Percentiles rank a stretch among this genome's conserved stretches.
These are phyloP conservation scores for Lentinula guzmanii DNA, from an alignment of 768 basidiomycete species.

Conservation along the genomic window DNA sequence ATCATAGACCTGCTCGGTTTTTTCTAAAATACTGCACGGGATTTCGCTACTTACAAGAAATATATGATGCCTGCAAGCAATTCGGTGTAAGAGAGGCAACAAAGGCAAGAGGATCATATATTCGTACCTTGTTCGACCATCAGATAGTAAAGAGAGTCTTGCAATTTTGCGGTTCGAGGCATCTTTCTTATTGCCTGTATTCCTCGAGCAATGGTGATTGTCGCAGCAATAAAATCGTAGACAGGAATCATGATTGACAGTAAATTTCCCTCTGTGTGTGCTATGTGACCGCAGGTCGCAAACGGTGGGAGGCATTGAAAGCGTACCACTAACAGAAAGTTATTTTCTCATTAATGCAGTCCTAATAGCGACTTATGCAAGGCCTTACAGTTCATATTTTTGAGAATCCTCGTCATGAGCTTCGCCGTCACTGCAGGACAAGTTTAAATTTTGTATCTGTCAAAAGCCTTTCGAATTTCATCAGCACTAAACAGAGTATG, in stretches of 20 bases:
- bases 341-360: neutral
- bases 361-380: neutral
- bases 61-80: neutral
- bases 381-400: neutral
- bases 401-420: neutral
- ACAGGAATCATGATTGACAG: neutral
- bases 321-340: neutral
- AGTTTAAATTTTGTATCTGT: neutral
- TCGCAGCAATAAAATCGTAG: neutral
- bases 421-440: neutral
- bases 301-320: neutral
- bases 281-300: neutral
- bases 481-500: neutral
- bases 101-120: neutral
- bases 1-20: neutral
- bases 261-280: neutral
- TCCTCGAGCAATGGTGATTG: neutral
- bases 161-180: neutral
- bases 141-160: neutral
- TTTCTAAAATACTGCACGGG: neutral
- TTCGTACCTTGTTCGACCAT: neutral
- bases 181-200: neutral
- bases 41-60: neutral
- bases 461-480: neutral
- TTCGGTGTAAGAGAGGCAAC: neutral